These are phyloP conservation scores for Aspergillus ochraceoroseus DNA, from an alignment of 2,329 filamentous ascomycete species.

Conservation along the genomic window DNA sequence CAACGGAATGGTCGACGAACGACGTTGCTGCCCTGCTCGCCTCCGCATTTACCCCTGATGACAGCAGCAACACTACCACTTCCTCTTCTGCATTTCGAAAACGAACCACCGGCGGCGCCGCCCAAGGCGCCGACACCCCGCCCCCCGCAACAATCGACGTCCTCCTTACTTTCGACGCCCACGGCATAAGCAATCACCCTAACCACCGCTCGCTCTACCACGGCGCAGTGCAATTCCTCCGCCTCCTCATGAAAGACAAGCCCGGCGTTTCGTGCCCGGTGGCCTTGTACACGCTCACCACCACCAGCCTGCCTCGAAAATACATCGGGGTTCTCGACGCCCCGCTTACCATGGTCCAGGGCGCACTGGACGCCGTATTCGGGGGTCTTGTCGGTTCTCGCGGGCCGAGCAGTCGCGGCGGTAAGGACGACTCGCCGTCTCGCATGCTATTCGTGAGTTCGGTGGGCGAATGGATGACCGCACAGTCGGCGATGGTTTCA, in stretches of 20 bases:
- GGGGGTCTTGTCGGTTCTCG: conserved; percentile 5
- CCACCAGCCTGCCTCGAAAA: conserved; percentile 69
- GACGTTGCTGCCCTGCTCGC: conserved; percentile 67
- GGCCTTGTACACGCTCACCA: conserved; percentile 77
- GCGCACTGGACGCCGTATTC: conserved; percentile 43
- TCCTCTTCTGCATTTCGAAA: conserved; percentile 30
- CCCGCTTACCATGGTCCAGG: conserved; percentile 61
- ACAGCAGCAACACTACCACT: conserved; percentile 24
- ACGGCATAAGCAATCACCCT: conserved; percentile 78
- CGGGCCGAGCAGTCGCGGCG: conserved; percentile 23
- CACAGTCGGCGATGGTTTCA: conserved; percentile 79
- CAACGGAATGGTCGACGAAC: conserved; percentile 64
- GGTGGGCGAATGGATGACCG: conserved; percentile 59
- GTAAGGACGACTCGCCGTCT: conserved; percentile 51
- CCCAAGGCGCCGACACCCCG: conserved; percentile 24
- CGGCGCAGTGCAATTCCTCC: conserved; percentile 70
- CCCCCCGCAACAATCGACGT: conserved; percentile 64
- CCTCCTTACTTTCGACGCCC: conserved; percentile 82
- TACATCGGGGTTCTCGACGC: conserved; percentile 74
- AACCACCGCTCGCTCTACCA: conserved; percentile 89
- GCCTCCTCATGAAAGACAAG: conserved; percentile 58
- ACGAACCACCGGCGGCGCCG: conserved; percentile 20
- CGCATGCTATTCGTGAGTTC: conserved; percentile 67
- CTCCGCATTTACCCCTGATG: conserved; percentile 66
- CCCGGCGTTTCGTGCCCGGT: conserved; percentile 67